Conservation (phyloP, 2,329 filamentous ascomycete genomes). For the Ophiocordyceps camponoti-rufipedis region DNA sequence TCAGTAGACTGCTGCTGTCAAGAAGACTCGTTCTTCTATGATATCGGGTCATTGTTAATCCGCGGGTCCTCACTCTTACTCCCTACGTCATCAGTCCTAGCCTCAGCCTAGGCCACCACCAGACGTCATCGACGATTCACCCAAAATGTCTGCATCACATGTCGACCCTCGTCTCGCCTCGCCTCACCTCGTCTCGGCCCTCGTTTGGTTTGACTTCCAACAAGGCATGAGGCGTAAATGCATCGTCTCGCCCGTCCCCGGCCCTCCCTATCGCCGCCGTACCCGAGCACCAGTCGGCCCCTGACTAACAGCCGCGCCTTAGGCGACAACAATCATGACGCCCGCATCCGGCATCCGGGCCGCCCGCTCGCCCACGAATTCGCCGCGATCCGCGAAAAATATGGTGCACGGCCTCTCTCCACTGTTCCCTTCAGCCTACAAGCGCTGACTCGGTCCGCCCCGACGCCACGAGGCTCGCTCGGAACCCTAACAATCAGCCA, state of each 20-base stretch:
- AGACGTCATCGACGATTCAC: no score
- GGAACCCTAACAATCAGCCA: slow-evolving; percentile 17
- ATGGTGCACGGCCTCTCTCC: background rate
- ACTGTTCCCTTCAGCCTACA: background rate
- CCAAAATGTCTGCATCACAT: no score
- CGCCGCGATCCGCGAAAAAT: background rate
- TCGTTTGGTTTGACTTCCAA: background rate
- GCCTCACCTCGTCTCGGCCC: no score
- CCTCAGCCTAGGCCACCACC: no score
- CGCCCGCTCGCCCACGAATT: background rate
- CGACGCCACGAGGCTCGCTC: background rate
- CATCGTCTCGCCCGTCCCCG: background rate
- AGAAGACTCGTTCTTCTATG: no score
- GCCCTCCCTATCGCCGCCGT: no score
- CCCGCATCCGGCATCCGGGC: background rate
- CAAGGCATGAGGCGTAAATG: background rate
- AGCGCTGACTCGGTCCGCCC: background rate
- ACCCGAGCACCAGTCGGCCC: background rate
- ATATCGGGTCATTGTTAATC: no score
- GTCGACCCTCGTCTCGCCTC: no score
- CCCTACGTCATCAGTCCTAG: no score
- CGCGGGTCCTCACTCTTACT: no score
- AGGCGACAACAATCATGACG: no score
- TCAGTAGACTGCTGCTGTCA: no score
- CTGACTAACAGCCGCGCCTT: background rate